These are phyloP conservation scores for Cyberlindnera maritima DNA, from an alignment of 805 yeast species.

Conservation along the genomic window DNA sequence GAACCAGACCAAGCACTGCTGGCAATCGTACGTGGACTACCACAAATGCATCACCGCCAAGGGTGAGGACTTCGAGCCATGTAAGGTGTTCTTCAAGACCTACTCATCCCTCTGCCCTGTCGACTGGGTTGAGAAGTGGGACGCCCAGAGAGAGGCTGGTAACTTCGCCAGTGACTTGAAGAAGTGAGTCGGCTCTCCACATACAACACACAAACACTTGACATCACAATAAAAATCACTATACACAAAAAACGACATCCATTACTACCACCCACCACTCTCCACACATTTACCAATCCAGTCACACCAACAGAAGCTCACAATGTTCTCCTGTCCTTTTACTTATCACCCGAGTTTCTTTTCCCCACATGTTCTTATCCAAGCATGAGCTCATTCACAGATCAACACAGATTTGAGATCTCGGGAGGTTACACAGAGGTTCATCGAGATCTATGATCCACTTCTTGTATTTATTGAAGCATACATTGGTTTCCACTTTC, in stretches of 20 bases:
- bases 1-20: constrained; percentile 98
- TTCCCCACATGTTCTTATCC: background rate
- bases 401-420: background rate
- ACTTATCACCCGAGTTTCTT: background rate
- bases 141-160: constrained; percentile 73
- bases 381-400: background rate
- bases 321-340: background rate
- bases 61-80: constrained; percentile 98
- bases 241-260: background rate
- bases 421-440: background rate
- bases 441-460: background rate
- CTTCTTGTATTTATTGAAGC: constrained; percentile 9
- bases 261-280: background rate
- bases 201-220: background rate
- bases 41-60: constrained; percentile 94
- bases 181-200: constrained; percentile 20
- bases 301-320: background rate
- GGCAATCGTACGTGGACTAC: constrained; percentile 97
- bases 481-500: background rate
- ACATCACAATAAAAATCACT: constrained; percentile 1
- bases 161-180: constrained; percentile 51
- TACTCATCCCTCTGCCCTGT: constrained; percentile 83
- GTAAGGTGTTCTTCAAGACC: constrained; percentile 90
- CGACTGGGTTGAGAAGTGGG: constrained; percentile 86
- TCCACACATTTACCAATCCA: background rate